phyloP scores from a whole-genome alignment of 2,329 filamentous ascomycete genomes.

The Cordyceps militaris region DNA sequence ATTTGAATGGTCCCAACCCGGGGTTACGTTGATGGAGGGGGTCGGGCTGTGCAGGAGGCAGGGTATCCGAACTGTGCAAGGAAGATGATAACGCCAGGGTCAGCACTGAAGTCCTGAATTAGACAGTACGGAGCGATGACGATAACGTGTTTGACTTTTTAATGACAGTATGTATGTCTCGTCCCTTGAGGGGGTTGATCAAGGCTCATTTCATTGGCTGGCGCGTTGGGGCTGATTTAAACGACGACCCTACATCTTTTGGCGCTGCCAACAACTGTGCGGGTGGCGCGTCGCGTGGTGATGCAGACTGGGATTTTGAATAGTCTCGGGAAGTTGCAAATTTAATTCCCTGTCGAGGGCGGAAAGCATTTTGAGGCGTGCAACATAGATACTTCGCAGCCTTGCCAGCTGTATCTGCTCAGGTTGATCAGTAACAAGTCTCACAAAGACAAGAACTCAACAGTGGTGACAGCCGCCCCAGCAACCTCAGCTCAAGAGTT shows the following conservation, averaged over 20 bases:
- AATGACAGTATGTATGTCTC: neutral
- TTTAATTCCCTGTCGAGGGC: neutral
- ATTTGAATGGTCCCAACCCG: neutral
- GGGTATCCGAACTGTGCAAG: neutral
- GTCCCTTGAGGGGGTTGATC: neutral
- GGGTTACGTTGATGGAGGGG: neutral
- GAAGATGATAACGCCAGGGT: neutral
- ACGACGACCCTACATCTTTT: neutral
- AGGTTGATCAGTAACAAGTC: neutral
- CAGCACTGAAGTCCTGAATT: neutral
- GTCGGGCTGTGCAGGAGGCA: neutral
- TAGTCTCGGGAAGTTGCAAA: neutral
- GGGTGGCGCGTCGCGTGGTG: neutral
- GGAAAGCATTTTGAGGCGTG: neutral
- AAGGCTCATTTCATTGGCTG: neutral
- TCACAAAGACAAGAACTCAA: neutral
- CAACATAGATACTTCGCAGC: neutral
- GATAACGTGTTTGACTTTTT: no score
- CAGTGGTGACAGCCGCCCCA: neutral
- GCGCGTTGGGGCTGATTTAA: neutral
- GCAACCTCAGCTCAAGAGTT: neutral
- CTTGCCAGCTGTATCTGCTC: no score
- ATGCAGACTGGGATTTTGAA: neutral
- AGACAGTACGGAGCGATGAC: no score
- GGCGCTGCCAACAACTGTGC: neutral